Percentiles rank a stretch among this genome's conserved stretches.
Evolutionary conservation across 208 protist genomes (phyloP).

Genomic region (Leishmania tarentolae): DNA sequence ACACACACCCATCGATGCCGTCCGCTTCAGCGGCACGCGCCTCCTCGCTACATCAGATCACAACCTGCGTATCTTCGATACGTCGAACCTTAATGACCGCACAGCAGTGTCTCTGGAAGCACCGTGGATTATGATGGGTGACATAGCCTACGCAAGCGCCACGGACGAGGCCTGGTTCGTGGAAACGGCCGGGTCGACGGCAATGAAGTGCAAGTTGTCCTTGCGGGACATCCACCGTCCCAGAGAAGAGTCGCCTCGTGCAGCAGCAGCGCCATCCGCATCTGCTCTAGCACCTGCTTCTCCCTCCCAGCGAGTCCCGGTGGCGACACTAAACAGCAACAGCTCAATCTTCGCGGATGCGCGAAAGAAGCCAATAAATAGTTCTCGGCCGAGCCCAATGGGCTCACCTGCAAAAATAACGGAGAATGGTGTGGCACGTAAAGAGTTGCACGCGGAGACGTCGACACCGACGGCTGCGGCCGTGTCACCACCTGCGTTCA

Average conservation of each 20-base stretch:
- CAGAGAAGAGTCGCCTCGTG: background rate
- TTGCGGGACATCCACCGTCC: slow-evolving; percentile 16
- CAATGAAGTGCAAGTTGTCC: slow-evolving; percentile 46
- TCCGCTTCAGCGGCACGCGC: slow-evolving; percentile 67
- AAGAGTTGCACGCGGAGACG: background rate
- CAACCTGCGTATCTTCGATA: slow-evolving; percentile 56
- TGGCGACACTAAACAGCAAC: slow-evolving; percentile 17
- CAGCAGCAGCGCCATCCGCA: background rate
- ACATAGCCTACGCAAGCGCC: slow-evolving; percentile 62
- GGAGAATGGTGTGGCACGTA: slow-evolving; percentile 2
- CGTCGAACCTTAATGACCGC: slow-evolving; percentile 46
- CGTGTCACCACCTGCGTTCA: slow-evolving; percentile 6
- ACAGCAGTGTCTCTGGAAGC: slow-evolving; percentile 38
- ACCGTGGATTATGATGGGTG: slow-evolving; percentile 74
- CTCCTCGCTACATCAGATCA: slow-evolving; percentile 65
- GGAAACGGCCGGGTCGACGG: slow-evolving; percentile 51
- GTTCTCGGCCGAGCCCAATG: background rate
- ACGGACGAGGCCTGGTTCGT: slow-evolving; percentile 74
- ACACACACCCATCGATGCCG: slow-evolving; percentile 60
- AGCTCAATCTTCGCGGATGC: slow-evolving; percentile 11
- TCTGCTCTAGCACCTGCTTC: background rate
- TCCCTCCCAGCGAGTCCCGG: slow-evolving; percentile 13
- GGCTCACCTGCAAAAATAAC: background rate
- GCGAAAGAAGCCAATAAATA: slow-evolving; percentile 3
- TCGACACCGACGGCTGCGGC: background rate